Evolutionary conservation across 768 basidiomycete species (phyloP), one percentile per base, ranked within the genome.

Genomic region (Rhodotorula diobovata): DNA sequence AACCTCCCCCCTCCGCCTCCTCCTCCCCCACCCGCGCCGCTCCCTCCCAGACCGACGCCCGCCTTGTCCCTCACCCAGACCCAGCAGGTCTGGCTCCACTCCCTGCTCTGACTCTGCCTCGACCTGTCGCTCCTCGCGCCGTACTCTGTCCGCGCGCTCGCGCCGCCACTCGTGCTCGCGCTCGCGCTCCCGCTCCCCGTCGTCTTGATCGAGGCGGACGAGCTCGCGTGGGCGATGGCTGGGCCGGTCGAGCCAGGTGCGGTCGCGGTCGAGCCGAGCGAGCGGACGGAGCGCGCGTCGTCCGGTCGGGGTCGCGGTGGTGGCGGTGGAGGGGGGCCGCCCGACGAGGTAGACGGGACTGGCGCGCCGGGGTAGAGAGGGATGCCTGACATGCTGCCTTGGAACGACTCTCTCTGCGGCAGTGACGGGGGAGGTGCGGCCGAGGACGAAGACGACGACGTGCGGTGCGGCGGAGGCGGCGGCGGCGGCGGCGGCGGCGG

Each of bases 61-160:
- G 28, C 25, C 37, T 16, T 32, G 16, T 64, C 48, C 16, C 58
- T n/a, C 53, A 62, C 45, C 73, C 73, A 75, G 0, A 71, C 56
- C 73, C 70, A 71, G 30, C 73, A 75, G 20, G 70, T 35, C 67
- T 75, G 73, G 45, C 67, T 71, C 73, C 73, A 75, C 61, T 75
- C 73, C 53, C 68, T 66, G n/a, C 61, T 57, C 45, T 75, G 70
- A 23, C 37, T 50, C 64, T 71, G 70, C 63, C 73, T 11, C 21
- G 67, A 23, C 9, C 65, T 32, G 15, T 32, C n/a, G 21, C 46
- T 18, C 10, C 54, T 34, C 48, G 25, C 39, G 7, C 61, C 50
- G 25, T 62, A 63, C 55, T 69, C 70, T 4, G 61, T 56, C 41
- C 65, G 45, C 59, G 70, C 63, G 30, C 59, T 56, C 32, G 58